Evolutionary conservation across 768 basidiomycete species (phyloP).

Genomic region (Strobilomyces echinocephalus): DNA sequence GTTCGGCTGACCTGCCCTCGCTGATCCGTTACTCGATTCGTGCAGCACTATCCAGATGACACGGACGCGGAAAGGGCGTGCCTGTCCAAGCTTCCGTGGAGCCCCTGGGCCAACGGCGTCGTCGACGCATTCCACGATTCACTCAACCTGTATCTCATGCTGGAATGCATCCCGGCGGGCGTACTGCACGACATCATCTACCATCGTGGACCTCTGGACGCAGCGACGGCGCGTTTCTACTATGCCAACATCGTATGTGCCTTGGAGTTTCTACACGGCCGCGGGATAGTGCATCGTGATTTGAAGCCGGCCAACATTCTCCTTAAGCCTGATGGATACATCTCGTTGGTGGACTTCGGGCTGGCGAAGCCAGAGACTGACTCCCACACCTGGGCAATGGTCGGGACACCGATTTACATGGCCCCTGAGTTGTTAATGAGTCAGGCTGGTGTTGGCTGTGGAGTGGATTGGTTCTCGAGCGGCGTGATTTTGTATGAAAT

Average conservation of each 20-base stretch:
- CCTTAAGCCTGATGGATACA: conserved; percentile 52
- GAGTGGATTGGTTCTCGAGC: conserved; percentile 54
- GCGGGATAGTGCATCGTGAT: conserved; percentile 49
- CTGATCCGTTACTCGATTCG: background rate
- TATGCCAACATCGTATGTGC: conserved; percentile 50
- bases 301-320: conserved; percentile 58
- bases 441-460: conserved; percentile 22
- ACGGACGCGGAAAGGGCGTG: conserved; percentile 40
- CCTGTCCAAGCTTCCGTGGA: conserved; percentile 46
- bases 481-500: conserved; percentile 53
- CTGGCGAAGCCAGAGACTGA: conserved; percentile 23
- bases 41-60: conserved; percentile 24
- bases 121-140: conserved; percentile 44
- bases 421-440: conserved; percentile 42
- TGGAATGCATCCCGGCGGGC: conserved; percentile 47
- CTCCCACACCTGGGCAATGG: conserved; percentile 29
- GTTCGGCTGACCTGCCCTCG: background rate
- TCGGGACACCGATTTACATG: conserved; percentile 46
- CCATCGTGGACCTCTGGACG: conserved; percentile 28
- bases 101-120: conserved; percentile 47
- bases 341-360: conserved; percentile 52
- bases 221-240: conserved; percentile 43
- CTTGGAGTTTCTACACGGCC: conserved; percentile 42
- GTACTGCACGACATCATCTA: conserved; percentile 38
- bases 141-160: conserved; percentile 44